A percentile compares a stretch with the other conserved stretches of the same genome.
Conservation (phyloP, 116 monocot species). For the Cymodocea nodosa region DNA sequence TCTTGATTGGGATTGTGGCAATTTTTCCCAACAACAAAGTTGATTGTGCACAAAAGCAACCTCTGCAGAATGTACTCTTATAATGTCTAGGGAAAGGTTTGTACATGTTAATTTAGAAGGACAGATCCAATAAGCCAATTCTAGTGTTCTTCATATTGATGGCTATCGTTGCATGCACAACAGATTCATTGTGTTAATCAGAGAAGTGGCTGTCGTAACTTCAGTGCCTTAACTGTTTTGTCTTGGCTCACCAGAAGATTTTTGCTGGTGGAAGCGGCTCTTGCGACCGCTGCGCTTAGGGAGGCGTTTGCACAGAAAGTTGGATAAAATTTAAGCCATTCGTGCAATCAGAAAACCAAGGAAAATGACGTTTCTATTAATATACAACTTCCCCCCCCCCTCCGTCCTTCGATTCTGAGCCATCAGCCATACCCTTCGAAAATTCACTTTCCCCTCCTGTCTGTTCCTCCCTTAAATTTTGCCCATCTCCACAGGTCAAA, state of each 20-base stretch:
- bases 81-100: neutral
- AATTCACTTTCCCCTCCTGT: too few relatives aligned
- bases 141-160: neutral
- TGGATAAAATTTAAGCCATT: too few relatives aligned
- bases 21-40: neutral
- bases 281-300: too few relatives aligned
- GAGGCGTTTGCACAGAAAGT: too few relatives aligned
- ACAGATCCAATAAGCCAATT: neutral
- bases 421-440: too few relatives aligned
- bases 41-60: neutral
- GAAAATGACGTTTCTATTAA: too few relatives aligned
- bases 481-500: too few relatives aligned
- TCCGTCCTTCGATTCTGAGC: too few relatives aligned
- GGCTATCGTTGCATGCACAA: neutral
- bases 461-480: too few relatives aligned
- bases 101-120: neutral
- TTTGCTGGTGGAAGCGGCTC: neutral
- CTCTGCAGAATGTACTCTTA: neutral
- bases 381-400: too few relatives aligned
- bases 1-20: neutral
- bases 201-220: neutral
- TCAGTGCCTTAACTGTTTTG: neutral
- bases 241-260: neutral
- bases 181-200: neutral
- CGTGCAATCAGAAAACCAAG: too few relatives aligned